Conservation (phyloP, 2,329 filamentous ascomycete species). For the Phialophora macrospora region DNA sequence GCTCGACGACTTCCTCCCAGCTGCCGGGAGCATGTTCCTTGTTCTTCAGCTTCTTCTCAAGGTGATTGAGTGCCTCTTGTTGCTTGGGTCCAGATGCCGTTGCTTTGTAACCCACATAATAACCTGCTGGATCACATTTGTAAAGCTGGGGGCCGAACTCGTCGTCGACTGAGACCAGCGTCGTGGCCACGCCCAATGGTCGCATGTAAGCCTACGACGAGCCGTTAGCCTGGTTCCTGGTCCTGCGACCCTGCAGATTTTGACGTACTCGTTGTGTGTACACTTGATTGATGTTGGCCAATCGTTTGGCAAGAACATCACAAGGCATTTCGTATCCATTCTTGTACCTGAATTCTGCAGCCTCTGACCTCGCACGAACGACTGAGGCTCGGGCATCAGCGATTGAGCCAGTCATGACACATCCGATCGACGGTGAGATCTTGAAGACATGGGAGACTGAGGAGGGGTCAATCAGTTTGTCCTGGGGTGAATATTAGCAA, state of each 20-base stretch:
- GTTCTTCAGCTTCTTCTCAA: conserved; percentile 99
- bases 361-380: conserved; percentile 90
- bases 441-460: conserved; percentile 98
- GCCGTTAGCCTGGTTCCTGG: conserved; percentile 19
- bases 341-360: conserved; percentile 98
- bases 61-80: conserved; percentile 96
- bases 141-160: conserved; percentile 93
- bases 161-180: conserved; percentile 89
- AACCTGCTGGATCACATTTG: conserved; percentile 98
- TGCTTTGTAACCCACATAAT: conserved; percentile 98
- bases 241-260: conserved; percentile 5
- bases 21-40: conserved; percentile 89
- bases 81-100: conserved; percentile 97
- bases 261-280: conserved; percentile 88
- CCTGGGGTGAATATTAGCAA: conserved; percentile 59
- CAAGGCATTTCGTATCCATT: conserved; percentile 99
- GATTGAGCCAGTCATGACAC: conserved; percentile 98
- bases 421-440: conserved; percentile 93
- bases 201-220: conserved; percentile 87
- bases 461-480: conserved; percentile 97
- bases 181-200: conserved; percentile 92
- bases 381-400: conserved; percentile 94
- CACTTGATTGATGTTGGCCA: conserved; percentile 99
- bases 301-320: conserved; percentile 91
- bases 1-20: conserved; percentile 97